Evolutionary conservation across 352 stramenopile species (phyloP).

Genomic region (Globisporangium cederbergense): DNA sequence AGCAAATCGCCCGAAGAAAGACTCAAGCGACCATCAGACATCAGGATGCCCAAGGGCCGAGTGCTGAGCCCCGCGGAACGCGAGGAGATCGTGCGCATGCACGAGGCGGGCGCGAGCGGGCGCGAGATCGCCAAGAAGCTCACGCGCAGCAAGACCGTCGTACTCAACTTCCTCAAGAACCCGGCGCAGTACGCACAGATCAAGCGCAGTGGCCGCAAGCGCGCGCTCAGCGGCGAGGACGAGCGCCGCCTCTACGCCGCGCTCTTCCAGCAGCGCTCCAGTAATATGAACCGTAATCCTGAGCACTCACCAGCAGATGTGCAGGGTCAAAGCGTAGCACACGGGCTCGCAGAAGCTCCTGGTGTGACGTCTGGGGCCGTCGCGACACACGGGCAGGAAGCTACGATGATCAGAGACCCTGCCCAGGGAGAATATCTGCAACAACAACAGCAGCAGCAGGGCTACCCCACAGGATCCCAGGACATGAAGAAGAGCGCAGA

Average conservation of each 20-base stretch:
- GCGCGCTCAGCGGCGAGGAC: slow-evolving; percentile 38
- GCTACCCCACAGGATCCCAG: neutral
- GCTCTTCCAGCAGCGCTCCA: slow-evolving; percentile 19
- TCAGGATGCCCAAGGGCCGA: slow-evolving; percentile 41
- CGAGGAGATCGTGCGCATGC: slow-evolving; percentile 42
- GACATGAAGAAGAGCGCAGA: slow-evolving; percentile 38
- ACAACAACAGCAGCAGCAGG: neutral
- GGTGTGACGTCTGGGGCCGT: neutral
- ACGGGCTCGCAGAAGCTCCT: neutral
- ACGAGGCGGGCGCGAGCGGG: slow-evolving; percentile 32
- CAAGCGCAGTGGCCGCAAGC: slow-evolving; percentile 53
- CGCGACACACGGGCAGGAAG: neutral
- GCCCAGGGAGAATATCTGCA: neutral
- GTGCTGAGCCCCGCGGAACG: slow-evolving; percentile 34
- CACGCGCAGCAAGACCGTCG: slow-evolving; percentile 50
- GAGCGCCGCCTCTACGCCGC: slow-evolving; percentile 37
- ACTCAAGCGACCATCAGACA: neutral
- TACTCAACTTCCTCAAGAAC: slow-evolving; percentile 53
- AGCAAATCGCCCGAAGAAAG: neutral
- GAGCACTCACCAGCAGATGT: neutral
- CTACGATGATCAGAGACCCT: too few relatives aligned
- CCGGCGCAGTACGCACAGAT: slow-evolving; percentile 40
- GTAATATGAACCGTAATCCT: neutral
- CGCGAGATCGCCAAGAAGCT: slow-evolving; percentile 51
- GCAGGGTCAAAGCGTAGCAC: neutral